A percentile compares a stretch with the other conserved stretches of the same genome.
Evolutionary conservation across 1,284 basidiomycete genomes (phyloP).

Genomic region (Lentinula novae-zelandiae): DNA sequence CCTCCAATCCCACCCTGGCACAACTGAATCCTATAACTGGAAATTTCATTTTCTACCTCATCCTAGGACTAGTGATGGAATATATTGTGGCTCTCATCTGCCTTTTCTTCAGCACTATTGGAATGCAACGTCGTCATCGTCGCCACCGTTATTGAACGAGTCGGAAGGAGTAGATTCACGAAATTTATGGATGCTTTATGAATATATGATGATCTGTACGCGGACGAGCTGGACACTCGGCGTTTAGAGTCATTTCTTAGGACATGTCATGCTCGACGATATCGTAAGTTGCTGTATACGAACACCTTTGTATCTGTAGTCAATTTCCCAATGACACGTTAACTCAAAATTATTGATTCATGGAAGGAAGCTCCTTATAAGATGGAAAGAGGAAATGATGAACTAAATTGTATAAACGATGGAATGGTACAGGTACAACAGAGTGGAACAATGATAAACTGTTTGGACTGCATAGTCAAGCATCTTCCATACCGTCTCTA

Average conservation of each 20-base stretch:
- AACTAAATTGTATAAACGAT: no score
- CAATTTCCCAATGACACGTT: no score
- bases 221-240: not conserved
- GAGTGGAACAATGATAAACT: constrained; percentile 22
- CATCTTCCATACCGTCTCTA: constrained; percentile 49
- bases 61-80: constrained; percentile 57
- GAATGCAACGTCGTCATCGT: constrained; percentile 18
- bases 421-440: not conserved
- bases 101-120: constrained; percentile 38
- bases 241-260: no score
- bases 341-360: no score
- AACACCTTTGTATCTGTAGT: no score
- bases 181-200: not conserved
- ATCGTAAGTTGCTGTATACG: no score
- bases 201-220: not conserved
- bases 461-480: constrained; percentile 76
- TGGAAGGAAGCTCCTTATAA: no score
- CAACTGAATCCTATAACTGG: constrained; percentile 52
- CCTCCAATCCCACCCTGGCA: constrained; percentile 38
- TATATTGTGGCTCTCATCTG: constrained; percentile 47
- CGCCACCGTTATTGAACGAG: not conserved
- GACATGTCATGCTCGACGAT: not conserved
- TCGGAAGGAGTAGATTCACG: not conserved
- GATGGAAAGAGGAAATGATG: no score
- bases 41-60: constrained; percentile 49